Evolutionary conservation across 2,329 filamentous ascomycete species (phyloP).

Genomic region (Elsinoe necatrix): DNA sequence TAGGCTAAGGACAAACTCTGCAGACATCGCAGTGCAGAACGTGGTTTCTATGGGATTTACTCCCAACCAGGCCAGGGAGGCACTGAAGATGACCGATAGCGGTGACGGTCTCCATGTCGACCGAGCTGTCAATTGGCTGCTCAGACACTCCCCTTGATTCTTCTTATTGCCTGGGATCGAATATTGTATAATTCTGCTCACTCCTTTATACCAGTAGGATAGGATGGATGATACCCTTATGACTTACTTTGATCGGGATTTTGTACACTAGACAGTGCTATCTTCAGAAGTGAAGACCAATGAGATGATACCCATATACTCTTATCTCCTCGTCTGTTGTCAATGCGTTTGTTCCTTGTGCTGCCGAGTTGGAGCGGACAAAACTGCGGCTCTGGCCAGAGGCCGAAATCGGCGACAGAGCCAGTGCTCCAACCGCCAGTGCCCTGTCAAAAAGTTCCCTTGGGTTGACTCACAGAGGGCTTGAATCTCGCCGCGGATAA

Average conservation of each 20-base stretch:
- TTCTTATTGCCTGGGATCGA: neutral
- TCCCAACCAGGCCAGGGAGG: constrained; percentile 47
- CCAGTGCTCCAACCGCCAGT: neutral
- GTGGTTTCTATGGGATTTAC: constrained; percentile 55
- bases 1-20: constrained; percentile 23
- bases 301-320: neutral
- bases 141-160: constrained; percentile 29
- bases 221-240: constrained; percentile 1
- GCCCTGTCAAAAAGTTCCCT: constrained; percentile 5
- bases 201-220: neutral
- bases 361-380: neutral
- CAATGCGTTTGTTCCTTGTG: neutral
- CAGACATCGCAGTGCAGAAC: constrained; percentile 46
- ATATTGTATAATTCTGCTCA: neutral
- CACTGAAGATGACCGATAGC: constrained; percentile 50
- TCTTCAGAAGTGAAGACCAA: neutral
- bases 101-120: constrained; percentile 52
- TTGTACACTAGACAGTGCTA: neutral
- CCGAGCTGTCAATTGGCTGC: constrained; percentile 48
- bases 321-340: neutral
- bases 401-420: constrained; percentile 8
- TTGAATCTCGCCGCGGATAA: constrained; percentile 4
- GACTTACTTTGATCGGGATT: constrained; percentile 4
- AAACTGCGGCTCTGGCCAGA: neutral
- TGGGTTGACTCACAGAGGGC: constrained; percentile 11